Evolutionary conservation across 176 grass and related monocot species (phyloP), one percentile per base, ranked within the genome.

Genomic region (Eragrostis nindensis): DNA sequence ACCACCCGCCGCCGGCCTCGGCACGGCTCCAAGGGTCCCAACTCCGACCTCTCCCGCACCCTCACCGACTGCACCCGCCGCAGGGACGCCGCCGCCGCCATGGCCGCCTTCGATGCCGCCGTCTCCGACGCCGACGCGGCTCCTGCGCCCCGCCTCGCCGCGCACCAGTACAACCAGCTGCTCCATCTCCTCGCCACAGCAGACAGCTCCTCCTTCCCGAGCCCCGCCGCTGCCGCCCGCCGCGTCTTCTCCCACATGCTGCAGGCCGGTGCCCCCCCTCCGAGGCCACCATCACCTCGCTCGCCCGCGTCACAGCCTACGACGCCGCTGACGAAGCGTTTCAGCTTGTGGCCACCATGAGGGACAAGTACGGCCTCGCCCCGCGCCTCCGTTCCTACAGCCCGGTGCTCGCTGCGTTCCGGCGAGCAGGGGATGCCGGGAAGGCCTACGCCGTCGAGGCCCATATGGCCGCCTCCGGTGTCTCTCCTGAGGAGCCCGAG

Each of bases 311-410:
- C 73, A 49, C 67, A 36, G 87, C 89, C 38, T 69, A 78, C 2
- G 84, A 80, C 17, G 47, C 49, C 3, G 91, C 89, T 6, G 87
- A 92, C 81, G 70, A 90, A 73, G 90, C 94, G 7, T 97, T 97
- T 76, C 29, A 88, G 1, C 68, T 92, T 26, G 89, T 97, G 0
- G 65, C 76, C 27, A 90, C 84, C 53, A 97, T 97, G 94, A 84
- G 75, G 42, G 91, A 94, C 1, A 92, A 60, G 11, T 88, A 90
- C 67, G 89, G 89, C 48, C 55, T 88, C 38, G 32, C 82, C 39
- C 94, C 92, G n/a, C 87, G 85, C 62, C 82, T 97, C 74, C 88
- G 92, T 19, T 94, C 94, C 16, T 97, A 97, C 73, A 75, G 83
- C 60, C 94, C 94, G 29, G 87, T 85, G 40, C 88, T 97, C 63